Evolutionary conservation across 169 alveolate species (phyloP).

Genomic region (Amoebophrya sp.): DNA sequence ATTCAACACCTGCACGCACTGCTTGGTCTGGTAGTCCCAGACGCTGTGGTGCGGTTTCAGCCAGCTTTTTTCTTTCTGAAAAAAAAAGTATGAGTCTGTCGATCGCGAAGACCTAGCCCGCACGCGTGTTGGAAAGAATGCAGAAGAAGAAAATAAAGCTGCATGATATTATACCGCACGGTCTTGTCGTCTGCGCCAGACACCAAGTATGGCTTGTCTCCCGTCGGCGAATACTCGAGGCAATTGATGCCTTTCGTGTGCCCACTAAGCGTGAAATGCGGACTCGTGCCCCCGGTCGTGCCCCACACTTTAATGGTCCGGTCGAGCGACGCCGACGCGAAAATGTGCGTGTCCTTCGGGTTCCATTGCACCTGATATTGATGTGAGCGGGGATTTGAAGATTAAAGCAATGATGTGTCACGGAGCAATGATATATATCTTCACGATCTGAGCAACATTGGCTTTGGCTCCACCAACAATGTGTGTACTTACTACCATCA

Average conservation of each 20-base stretch:
- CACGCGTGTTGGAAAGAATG: too few species aligned
- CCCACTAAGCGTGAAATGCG: conserved; percentile 90
- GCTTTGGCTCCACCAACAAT: too few species aligned
- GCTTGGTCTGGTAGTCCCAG: conserved; percentile 97
- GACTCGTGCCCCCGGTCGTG: conserved; percentile 51
- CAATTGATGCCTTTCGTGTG: conserved; percentile 96
- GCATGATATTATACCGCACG: too few species aligned
- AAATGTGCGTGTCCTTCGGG: conserved; percentile 87
- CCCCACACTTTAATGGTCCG: conserved; percentile 87
- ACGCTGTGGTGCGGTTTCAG: conserved; percentile 45
- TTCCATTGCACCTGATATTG: conserved; percentile 77
- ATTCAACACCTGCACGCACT: conserved; percentile 79
- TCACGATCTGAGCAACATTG: too few species aligned
- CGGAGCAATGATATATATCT: too few species aligned
- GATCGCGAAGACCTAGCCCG: too few species aligned
- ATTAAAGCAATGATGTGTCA: too few species aligned
- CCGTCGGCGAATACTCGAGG: conserved; percentile 64
- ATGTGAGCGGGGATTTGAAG: too few species aligned
- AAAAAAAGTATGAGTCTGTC: too few species aligned
- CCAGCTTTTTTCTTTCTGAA: too few species aligned
- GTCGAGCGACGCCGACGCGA: conserved; percentile 92
- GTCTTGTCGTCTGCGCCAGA: conserved; percentile 6
- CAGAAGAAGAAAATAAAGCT: too few species aligned
- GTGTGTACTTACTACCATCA: conserved; percentile 72
- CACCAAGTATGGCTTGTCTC: conserved; percentile 30